Conservation (phyloP, 208 protist species). For the Trypanosoma conorhini region DNA sequence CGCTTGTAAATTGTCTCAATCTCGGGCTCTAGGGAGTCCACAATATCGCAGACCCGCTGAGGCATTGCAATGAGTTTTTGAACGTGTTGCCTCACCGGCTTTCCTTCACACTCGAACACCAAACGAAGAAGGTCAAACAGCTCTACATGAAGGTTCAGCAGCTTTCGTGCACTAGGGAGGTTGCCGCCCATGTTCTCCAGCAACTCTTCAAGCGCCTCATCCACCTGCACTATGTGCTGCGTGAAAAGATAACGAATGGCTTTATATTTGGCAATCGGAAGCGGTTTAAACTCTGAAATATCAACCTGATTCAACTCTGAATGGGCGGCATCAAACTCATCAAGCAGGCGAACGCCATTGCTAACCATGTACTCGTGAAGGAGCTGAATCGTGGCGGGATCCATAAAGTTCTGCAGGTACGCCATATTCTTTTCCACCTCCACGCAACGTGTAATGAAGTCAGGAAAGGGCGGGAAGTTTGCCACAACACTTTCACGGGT, state of each 20-base stretch:
- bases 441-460: slow-evolving; percentile 82
- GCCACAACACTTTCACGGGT: slow-evolving; percentile 60
- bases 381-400: slow-evolving; percentile 33
- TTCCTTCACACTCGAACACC: slow-evolving; percentile 70
- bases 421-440: slow-evolving; percentile 68
- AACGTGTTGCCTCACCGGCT: slow-evolving; percentile 52
- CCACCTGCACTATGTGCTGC: slow-evolving; percentile 81
- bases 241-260: slow-evolving; percentile 83
- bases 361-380: slow-evolving; percentile 66
- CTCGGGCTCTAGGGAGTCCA: slow-evolving; percentile 80
- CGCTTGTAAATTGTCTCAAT: slow-evolving; percentile 74
- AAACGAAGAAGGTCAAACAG: slow-evolving; percentile 77
- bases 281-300: slow-evolving; percentile 25
- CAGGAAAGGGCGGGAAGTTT: slow-evolving; percentile 64
- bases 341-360: slow-evolving; percentile 61
- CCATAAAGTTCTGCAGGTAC: slow-evolving; percentile 60
- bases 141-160: slow-evolving; percentile 82
- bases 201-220: slow-evolving; percentile 69
- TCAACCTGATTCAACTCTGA: slow-evolving; percentile 23
- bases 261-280: slow-evolving; percentile 57
- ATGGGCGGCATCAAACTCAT: slow-evolving; percentile 58
- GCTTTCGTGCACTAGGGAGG: slow-evolving; percentile 71
- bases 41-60: slow-evolving; percentile 65
- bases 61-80: slow-evolving; percentile 77
- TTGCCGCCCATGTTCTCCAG: slow-evolving; percentile 54